Evolutionary conservation across 495 filamentous ascomycete genomes (phyloP).

Genomic region (Penicillium coprophilum): DNA sequence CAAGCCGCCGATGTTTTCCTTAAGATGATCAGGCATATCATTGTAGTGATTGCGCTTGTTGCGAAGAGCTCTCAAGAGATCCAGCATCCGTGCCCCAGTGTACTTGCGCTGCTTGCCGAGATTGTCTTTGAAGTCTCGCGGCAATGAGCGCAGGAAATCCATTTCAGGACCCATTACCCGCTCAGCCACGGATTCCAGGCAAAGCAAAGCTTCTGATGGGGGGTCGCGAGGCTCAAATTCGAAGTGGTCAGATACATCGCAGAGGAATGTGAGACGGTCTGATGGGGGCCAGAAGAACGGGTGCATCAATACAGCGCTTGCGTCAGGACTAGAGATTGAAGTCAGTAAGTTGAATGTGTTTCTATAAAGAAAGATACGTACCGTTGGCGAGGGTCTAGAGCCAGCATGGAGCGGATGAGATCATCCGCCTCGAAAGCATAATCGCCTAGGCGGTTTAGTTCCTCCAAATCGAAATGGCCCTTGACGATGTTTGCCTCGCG

Average conservation of each 20-base stretch:
- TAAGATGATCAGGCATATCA: conserved; percentile 78
- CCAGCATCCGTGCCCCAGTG: conserved; percentile 75
- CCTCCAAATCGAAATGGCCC: conserved; percentile 70
- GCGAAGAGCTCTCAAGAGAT: conserved; percentile 84
- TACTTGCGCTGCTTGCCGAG: conserved; percentile 96
- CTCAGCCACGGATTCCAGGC: conserved; percentile 57
- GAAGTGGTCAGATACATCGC: conserved; percentile 91
- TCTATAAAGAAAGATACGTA: conserved; percentile 24
- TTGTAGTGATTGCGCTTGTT: conserved; percentile 97
- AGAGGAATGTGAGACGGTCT: conserved; percentile 85
- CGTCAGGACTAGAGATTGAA: conserved; percentile 53
- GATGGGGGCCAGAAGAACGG: conserved; percentile 95
- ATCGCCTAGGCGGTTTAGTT: conserved; percentile 70
- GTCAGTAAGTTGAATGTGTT: not conserved
- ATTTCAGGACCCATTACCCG: conserved; percentile 55
- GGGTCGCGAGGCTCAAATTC: conserved; percentile 85
- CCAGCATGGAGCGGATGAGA: conserved; percentile 81
- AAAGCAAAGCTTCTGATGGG: conserved; percentile 62
- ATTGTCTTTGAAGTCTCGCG: conserved; percentile 77
- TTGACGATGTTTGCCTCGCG: conserved; percentile 96
- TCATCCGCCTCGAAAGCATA: conserved; percentile 84
- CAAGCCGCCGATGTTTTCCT: conserved; percentile 72
- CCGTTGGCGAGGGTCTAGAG: conserved; percentile 64
- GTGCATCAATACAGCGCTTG: conserved; percentile 77
- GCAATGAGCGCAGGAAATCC: conserved; percentile 78